phyloP scores from a whole-genome alignment of 2,329 filamentous ascomycete genomes.

The Cladorrhinum sp. region DNA sequence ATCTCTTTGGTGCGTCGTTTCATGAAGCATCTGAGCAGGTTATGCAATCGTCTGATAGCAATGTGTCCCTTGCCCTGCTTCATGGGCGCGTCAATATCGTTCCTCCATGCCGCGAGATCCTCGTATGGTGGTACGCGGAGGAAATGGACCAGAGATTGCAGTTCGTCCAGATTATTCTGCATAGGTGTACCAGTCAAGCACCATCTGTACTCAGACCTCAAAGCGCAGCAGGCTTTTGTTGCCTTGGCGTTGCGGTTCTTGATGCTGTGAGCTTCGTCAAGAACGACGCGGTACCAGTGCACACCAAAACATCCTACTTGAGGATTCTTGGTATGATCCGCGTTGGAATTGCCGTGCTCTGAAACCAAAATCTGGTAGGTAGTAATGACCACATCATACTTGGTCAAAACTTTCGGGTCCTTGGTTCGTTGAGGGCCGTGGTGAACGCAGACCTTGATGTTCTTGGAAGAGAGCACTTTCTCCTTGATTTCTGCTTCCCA shows the following conservation, averaged over 20 bases:
- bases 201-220: constrained; percentile 88
- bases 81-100: constrained; percentile 84
- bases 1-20: constrained; percentile 97
- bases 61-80: constrained; percentile 86
- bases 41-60: constrained; percentile 81
- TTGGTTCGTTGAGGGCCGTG: constrained; percentile 87
- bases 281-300: constrained; percentile 91
- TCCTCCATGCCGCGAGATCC: constrained; percentile 81
- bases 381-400: constrained; percentile 93
- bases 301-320: constrained; percentile 86
- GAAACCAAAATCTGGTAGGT: constrained; percentile 95
- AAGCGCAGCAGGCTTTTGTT: constrained; percentile 84
- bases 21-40: constrained; percentile 90
- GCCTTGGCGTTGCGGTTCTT: constrained; percentile 97
- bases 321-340: constrained; percentile 58
- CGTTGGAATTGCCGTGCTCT: constrained; percentile 61
- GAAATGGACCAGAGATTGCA: constrained; percentile 92
- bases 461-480: constrained; percentile 68
- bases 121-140: constrained; percentile 89
- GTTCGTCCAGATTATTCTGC: constrained; percentile 96
- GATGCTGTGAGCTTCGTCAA: constrained; percentile 97
- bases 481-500: constrained; percentile 93
- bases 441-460: constrained; percentile 80
- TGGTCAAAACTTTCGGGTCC: constrained; percentile 68
- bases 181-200: constrained; percentile 94